A percentile compares a stretch with the other conserved stretches of the same genome.
These are phyloP conservation scores for Fallopia convolvulus DNA, from an alignment of 148 eudicot genomes.

Conservation along the genomic window DNA sequence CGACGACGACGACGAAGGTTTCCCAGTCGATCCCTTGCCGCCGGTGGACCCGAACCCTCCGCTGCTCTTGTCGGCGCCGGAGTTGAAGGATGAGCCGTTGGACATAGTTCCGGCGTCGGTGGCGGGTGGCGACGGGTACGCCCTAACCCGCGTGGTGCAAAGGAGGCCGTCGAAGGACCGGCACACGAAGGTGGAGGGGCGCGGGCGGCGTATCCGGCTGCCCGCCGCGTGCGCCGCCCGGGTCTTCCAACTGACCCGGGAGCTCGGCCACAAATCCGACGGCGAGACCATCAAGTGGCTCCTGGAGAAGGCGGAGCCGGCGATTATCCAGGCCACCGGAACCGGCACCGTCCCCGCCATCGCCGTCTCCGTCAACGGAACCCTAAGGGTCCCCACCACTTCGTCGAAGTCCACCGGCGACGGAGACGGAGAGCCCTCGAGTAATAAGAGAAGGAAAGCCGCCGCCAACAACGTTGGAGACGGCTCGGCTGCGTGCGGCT, in stretches of 20 bases:
- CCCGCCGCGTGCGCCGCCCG: conserved; percentile 91
- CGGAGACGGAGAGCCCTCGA: background rate
- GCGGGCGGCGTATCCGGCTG: conserved; percentile 79
- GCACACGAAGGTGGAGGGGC: conserved; percentile 85
- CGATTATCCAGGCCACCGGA: conserved; percentile 84
- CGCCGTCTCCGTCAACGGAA: conserved; percentile 87
- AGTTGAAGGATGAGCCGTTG: conserved; percentile 47
- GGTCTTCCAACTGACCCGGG: conserved; percentile 79
- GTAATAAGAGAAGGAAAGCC: background rate
- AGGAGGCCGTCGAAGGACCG: conserved; percentile 75
- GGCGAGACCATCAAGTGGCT: conserved; percentile 85
- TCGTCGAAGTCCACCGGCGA: conserved; percentile 4
- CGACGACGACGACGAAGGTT: conserved; percentile 6
- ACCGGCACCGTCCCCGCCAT: conserved; percentile 89
- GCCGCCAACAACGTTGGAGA: background rate
- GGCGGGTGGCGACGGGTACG: background rate
- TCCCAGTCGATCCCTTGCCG: conserved; percentile 27
- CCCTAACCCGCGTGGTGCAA: conserved; percentile 11
- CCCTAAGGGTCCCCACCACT: conserved; percentile 66
- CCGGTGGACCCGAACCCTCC: conserved; percentile 23
- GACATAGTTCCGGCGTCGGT: conserved; percentile 15
- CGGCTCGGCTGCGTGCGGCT: background rate
- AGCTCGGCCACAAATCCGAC: conserved; percentile 72
- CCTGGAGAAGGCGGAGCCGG: conserved; percentile 71
- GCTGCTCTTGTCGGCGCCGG: background rate